Base-by-base conservation (phyloP, 2,329 filamentous ascomycete species). In the Penicillium aurantiogriseum region DNA sequence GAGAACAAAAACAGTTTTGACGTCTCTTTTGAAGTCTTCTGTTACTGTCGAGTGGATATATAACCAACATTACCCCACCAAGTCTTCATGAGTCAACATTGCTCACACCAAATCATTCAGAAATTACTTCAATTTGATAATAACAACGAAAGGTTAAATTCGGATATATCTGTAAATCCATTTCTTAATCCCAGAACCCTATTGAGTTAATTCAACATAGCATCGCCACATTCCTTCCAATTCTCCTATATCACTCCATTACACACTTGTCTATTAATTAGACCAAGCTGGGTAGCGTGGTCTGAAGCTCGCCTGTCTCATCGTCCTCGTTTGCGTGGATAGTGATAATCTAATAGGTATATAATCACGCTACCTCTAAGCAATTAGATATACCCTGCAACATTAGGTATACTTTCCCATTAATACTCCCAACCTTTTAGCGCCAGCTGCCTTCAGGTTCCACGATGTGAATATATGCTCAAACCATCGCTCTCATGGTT, bases 1-100 rank as follows among this genome's bases (percentile, higher is more conserved):
- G 3, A 5, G 9, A 23, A 9, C 2, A 48, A 17, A 8, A 48
- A 13, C 3, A 36, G 15, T 7, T 36, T 27, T n/a, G 7, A 19
- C 4, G 31, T 17, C 33, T 36, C 17, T 5, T 36, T 17, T n/a
- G 8, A 36, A n/a, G 15, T 40, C n/a, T 39, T 50, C 11, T 15
- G 5, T 43, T 21, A 23, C 23, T 38, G 31, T 19, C 19, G 25
- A n/a, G 15, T 15, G 39, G 39, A 38, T 15, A 17, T 21, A 17
- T n/a, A 44, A 5, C 33, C 40, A 27, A 27, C 46, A 13, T n/a
- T 21, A 27, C 40, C 47, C 47, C 38, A 36, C 52, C 15, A 11
- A 39, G 19, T 47, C 51, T 33, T 19, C 9, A 4, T 39, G 54
- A 51, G 47, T 46, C 54, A 56, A 23, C 5, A 27, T 40, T 25